A percentile compares a stretch with the other conserved stretches of the same genome.
These are phyloP conservation scores for Penicillium lagena DNA, from an alignment of 495 filamentous ascomycete genomes.

Conservation along the genomic window DNA sequence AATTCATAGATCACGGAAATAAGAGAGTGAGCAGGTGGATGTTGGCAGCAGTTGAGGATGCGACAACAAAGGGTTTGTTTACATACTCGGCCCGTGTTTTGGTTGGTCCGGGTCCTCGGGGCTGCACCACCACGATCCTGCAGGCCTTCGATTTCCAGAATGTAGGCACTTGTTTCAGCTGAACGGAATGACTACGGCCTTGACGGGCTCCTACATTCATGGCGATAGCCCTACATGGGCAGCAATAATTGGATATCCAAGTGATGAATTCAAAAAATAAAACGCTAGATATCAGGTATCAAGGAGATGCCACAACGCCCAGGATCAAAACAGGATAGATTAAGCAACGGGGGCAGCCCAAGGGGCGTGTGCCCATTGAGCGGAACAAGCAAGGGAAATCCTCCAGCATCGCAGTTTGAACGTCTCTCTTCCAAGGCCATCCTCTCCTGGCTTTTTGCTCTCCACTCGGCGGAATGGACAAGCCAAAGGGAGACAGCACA, in stretches of 20 bases:
- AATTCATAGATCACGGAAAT: too few relatives aligned
- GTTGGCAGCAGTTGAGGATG: too few relatives aligned
- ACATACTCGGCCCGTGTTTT: conserved; percentile 26
- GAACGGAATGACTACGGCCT: too few relatives aligned
- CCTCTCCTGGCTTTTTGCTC: not conserved
- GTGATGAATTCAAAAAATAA: conserved; percentile 1
- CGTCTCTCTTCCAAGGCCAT: not conserved
- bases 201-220: conserved; percentile 3
- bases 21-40: too few relatives aligned
- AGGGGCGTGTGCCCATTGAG: too few relatives aligned
- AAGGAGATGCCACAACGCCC: conserved; percentile 15
- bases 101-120: conserved; percentile 13
- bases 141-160: too few relatives aligned
- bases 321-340: conserved; percentile 5
- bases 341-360: not conserved
- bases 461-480: too few relatives aligned
- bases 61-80: conserved; percentile 11
- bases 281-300: conserved; percentile 13
- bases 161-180: too few relatives aligned
- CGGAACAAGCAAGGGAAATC: not conserved
- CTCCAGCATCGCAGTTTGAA: not conserved
- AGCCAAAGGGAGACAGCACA: too few relatives aligned
- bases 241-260: too few relatives aligned
- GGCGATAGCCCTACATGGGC: not conserved
- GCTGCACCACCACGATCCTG: not conserved